Evolutionary conservation across 805 yeast genomes (phyloP).

Genomic region (Candida qinlingensis): DNA sequence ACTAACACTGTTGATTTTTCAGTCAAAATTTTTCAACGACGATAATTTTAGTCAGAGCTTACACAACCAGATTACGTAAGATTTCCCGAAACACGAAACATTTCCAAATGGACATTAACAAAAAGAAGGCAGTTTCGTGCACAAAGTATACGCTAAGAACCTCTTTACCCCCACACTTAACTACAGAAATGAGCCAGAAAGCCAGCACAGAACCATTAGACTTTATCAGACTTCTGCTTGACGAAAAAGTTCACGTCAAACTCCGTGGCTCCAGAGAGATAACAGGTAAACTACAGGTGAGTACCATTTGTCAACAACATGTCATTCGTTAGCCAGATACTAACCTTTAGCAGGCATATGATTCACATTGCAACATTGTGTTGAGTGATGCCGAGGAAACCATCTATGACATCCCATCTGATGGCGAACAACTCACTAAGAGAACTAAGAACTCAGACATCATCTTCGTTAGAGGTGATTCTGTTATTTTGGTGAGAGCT

Average conservation of each 20-base stretch:
- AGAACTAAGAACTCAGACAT: conserved; percentile 63
- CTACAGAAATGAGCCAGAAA: conserved; percentile 1
- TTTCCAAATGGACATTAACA: no score
- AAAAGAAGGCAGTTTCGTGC: neutral
- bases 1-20: neutral
- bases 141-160: neutral
- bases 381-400: conserved; percentile 89
- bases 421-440: conserved; percentile 29
- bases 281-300: conserved; percentile 78
- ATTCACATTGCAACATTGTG: conserved; percentile 94
- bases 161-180: neutral
- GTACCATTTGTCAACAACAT: conserved; percentile 17
- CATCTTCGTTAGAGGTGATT: conserved; percentile 97
- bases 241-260: conserved; percentile 82
- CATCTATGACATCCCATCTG: conserved; percentile 53
- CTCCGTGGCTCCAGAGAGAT: conserved; percentile 92
- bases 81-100: neutral
- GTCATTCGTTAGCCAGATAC: neutral
- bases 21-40: conserved; percentile 6
- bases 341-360: conserved; percentile 55
- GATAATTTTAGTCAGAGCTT: neutral
- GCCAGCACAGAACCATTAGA: conserved; percentile 74
- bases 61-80: neutral
- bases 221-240: conserved; percentile 76
- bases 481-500: conserved; percentile 77